Base-by-base conservation (phyloP, 1,139 yeast genomes). In the Magnusiomyces clavatus region DNA sequence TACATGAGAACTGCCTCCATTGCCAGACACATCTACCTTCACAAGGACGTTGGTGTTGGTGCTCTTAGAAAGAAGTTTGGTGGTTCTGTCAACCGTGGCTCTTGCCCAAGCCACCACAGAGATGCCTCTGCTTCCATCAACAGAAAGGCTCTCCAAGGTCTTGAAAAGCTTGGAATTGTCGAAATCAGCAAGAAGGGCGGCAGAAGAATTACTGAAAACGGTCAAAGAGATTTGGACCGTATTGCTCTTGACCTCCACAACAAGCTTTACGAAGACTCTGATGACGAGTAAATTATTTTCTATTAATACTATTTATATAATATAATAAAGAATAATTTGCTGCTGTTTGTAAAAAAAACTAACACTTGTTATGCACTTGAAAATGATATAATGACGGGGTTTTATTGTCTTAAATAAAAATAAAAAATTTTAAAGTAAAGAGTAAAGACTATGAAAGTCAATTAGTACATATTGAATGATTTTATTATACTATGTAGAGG, bases 161-260 rank as follows among this genome's bases (percentile, higher is more conserved):
- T 92, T 73, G 97, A 90, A 83, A 89, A 90, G 83, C 86, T 92
- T 65, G 98, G 97, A 76, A 92, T 92, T 67, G 80, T 92, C 69
- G 98, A 92, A 80, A 81, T 86, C 75, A 83, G 96, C 73, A 87
- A 90, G 77, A 89, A 88, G 80, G 97, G 97, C 77, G 98, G 98
- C 77, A 94, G 99, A 85, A 89, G 92, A 80, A 87, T 92, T 83
- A 86, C 97, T 63, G 97, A 89, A 77, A 87, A 89, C 80, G 99
- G 99, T 75, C 97, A 92, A 82, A 90, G 98, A 86, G 99, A 92
- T 82, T 86, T 92, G 81, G 99, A 92, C 81, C 97, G 98, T 86
- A 92, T 92, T 77, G 98, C 98, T 73, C 96, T 96, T 75, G 97
- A 90, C 81, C 88, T 96, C 75, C 83, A 87, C 77, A 95, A 86